A percentile compares a stretch with the other conserved stretches of the same genome.
Conservation (phyloP, 78 protist genomes). For the Mastigamoeba balamuthi region DNA sequence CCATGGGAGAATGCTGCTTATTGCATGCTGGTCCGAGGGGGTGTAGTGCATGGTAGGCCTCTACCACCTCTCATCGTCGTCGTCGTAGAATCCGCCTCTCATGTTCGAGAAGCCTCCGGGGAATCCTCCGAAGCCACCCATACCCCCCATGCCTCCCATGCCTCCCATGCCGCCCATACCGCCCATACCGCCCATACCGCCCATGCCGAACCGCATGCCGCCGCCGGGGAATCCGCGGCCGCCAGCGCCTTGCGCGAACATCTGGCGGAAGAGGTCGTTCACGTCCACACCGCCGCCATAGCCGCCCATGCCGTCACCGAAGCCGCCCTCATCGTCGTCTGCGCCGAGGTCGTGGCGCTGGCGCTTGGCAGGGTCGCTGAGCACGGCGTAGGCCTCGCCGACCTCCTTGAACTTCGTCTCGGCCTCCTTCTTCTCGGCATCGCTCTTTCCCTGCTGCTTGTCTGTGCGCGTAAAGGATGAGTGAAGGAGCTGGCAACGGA, state of each 20-base stretch:
- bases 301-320: slow-evolving; percentile 13
- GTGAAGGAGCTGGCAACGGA: neutral
- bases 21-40: no score
- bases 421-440: slow-evolving; percentile 35
- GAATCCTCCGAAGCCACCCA: no score
- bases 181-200: slow-evolving; percentile 23
- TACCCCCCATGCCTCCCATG: neutral
- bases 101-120: no score
- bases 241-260: no score
- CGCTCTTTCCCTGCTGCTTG: slow-evolving; percentile 18
- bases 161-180: slow-evolving; percentile 12
- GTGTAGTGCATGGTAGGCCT: no score
- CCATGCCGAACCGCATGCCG: slow-evolving; percentile 31
- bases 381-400: slow-evolving; percentile 53
- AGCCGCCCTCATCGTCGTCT: slow-evolving; percentile 37
- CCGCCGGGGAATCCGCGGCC: slow-evolving; percentile 3
- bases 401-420: slow-evolving; percentile 56
- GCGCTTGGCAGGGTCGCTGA: slow-evolving; percentile 48
- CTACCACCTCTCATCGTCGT: no score
- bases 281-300: slow-evolving; percentile 8
- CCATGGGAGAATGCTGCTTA: no score
- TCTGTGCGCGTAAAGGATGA: slow-evolving; percentile 9
- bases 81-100: no score
- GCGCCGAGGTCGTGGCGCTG: slow-evolving; percentile 49
- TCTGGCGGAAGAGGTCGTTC: slow-evolving; percentile 15